These are phyloP conservation scores for Yarrowia sp. DNA, from an alignment of 805 yeast genomes.

Conservation along the genomic window DNA sequence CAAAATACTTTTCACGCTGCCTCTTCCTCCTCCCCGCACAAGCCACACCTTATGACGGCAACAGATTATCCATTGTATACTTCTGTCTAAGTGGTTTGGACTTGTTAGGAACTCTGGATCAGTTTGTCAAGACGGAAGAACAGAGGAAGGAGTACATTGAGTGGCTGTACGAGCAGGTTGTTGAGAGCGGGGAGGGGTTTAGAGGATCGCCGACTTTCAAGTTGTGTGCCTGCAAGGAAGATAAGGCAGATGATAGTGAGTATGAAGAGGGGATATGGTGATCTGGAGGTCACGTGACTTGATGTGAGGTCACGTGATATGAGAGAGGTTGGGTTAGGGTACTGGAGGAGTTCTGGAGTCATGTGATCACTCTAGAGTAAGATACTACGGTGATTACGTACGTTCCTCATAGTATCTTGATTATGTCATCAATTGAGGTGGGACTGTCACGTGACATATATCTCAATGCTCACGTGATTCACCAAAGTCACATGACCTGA, in stretches of 20 bases:
- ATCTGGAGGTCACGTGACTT: neutral
- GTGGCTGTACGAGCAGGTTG: conserved; percentile 51
- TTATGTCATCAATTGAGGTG: neutral
- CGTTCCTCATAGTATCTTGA: no score
- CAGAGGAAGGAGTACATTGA: conserved; percentile 39
- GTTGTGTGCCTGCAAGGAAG: neutral
- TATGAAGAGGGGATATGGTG: neutral
- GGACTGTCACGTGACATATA: neutral
- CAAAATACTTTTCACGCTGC: conserved; percentile 50
- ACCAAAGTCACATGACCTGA: neutral
- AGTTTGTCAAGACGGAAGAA: conserved; percentile 37
- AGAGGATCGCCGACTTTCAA: conserved; percentile 55
- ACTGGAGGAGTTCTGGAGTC: no score
- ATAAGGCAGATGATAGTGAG: neutral
- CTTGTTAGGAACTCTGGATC: conserved; percentile 43
- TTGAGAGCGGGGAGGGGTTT: conserved; percentile 49
- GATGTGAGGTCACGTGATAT: neutral
- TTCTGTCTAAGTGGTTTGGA: conserved; percentile 65
- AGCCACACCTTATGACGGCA: conserved; percentile 64
- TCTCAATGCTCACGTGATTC: no score
- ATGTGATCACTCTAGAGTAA: no score
- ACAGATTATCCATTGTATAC: conserved; percentile 65
- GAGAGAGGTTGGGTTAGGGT: no score
- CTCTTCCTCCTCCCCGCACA: conserved; percentile 53
- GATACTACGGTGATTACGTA: no score